These are phyloP conservation scores for Medicago arabica DNA, from an alignment of 306 rosid species.

Conservation along the genomic window DNA sequence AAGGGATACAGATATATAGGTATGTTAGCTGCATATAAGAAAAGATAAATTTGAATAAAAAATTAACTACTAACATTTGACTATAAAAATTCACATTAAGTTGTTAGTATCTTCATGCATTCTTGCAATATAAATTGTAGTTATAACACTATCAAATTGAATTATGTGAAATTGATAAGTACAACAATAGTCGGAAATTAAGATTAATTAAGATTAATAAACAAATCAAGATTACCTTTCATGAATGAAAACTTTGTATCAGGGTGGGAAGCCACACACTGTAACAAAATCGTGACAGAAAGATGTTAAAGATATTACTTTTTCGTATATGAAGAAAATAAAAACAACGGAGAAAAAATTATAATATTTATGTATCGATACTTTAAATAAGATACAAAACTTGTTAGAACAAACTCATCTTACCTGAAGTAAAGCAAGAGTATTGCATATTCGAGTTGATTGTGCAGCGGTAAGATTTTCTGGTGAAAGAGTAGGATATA, in stretches of 20 bases:
- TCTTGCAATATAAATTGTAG: no score
- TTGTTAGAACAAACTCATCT: constrained; percentile 12
- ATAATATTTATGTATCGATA: neutral
- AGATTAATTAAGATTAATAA: constrained; percentile 34
- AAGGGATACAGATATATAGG: neutral
- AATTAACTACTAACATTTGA: no score
- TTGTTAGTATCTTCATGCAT: no score
- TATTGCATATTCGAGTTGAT: constrained; percentile 90
- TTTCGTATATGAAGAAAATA: neutral
- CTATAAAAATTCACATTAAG: no score
- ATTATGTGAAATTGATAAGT: no score
- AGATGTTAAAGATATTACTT: constrained; percentile 7
- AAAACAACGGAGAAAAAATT: neutral
- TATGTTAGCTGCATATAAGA: neutral
- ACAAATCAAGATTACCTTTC: constrained; percentile 62
- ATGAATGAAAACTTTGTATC: constrained; percentile 82
- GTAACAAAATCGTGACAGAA: constrained; percentile 37
- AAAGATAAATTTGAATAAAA: neutral
- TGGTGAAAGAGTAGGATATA: constrained; percentile 77
- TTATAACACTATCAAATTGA: no score
- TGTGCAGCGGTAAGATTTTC: constrained; percentile 73
- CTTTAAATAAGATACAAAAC: neutral
- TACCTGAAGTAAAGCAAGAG: constrained; percentile 93
- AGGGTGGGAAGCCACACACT: constrained; percentile 92
- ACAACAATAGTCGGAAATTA: neutral